Evolutionary conservation across 768 basidiomycete species (phyloP), one percentile per base, ranked within the genome.

Genomic region (Hericium rajendrae): DNA sequence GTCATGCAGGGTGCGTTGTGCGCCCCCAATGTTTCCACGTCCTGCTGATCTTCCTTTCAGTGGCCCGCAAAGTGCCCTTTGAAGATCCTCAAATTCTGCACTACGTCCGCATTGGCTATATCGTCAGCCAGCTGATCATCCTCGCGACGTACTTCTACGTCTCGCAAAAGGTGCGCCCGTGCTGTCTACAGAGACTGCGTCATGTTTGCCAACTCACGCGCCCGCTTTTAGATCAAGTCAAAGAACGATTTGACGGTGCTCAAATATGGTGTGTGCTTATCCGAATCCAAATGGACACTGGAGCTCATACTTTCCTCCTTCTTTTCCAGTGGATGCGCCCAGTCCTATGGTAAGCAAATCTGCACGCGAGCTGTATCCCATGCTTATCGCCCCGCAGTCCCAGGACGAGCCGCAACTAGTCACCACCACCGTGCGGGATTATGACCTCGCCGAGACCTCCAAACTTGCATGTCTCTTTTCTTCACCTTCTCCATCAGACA

Each of bases 221-320:
- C 40, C 41, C 11, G 57, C 57, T 59, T 59, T 18, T 61, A 97
- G 91, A 84, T 97, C 72, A 94, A 91, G 79, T 73, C 80, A 66
- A 94, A 94, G 83, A 98, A 98, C 66, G 95, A 99, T 74, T 82
- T 87, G 70, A 92, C 92, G 1, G 91, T 95, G 26, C 77, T 99
- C 66, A 99, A 97, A 81, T 99, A 95, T 73, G 90, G 90, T 86
- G 46, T 55, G 81, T 79, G 18, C 6, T 49, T 53, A 26, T 46
- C 46, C 58, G n/a, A 20, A 50, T 41, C 6, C 20, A 16, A 39
- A 16, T 56, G 22, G 8, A n/a, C 39, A 16, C 50, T 4, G 11
- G 22, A 46, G 6, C 18, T 38, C 3, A 48, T 57, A 41, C n/a
- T 66, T 2, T 11, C 39, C 57, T 58, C 62, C 15, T 48, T 56